Base-by-base conservation (phyloP, 768 basidiomycete genomes). In the Hygrocybe punicea region DNA sequence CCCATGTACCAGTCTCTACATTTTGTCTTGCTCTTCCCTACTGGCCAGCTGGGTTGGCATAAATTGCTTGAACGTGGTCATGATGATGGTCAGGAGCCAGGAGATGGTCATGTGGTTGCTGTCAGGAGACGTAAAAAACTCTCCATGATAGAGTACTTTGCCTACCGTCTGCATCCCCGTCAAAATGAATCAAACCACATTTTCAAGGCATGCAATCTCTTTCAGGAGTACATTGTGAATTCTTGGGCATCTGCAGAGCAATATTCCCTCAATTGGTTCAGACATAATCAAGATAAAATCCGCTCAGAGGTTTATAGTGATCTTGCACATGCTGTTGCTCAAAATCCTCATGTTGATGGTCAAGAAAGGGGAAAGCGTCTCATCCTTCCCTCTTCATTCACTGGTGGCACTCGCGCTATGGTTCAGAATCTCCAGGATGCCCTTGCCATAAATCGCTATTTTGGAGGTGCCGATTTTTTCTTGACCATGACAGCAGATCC, bases 21-120 rank as follows among this genome's bases (percentile, higher is more conserved):
- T 13, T 81, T 79, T 73, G 71, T 75, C 0, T 59, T 82, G 0
- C 65, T 82, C 1, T 80, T 80, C 67, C 74, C 78, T 3, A 16
- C 50, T 42, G 76, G 77, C 2, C 61, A 74, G 13, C 42, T 61
- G 40, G 78, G 78, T 2, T 81, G 74, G 77, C 67, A 72, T 57
- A 53, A 52, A 9, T 11, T 49, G 14, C 52, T 54, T 19, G 21
- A 46, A 0, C 3, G 46, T 13, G 35, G 47, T 8, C 55, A n/a
- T 45, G n/a, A n/a, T n/a, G n/a, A n/a, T n/a, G 42, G 47, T 17
- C 9, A 35, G n/a, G n/a, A 23, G 46, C 39, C 40, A n/a, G 37
- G 19, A 17, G 46, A n/a, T 16, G 21, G 37, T 6, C 13, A 37
- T 16, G 23, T 36, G 10, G 29, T 42, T 2, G 34, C 1, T 50